Base-by-base conservation (phyloP, 345 rosid genomes). In the Boechera stricta region DNA sequence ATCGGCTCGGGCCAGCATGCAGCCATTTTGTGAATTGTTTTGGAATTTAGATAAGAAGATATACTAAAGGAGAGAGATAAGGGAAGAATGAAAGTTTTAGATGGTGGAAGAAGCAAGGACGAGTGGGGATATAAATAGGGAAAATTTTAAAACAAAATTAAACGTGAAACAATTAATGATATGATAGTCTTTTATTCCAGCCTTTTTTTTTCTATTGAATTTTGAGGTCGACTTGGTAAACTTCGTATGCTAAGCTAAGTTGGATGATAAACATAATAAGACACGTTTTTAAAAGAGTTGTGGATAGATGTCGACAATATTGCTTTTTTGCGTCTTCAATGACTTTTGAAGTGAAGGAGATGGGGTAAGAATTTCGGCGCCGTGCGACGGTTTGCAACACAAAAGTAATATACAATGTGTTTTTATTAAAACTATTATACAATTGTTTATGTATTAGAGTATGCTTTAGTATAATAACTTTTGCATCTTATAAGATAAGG, bases 1-100 rank as follows among this genome's bases (percentile, higher is more conserved):
- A 94, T 65, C 0, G 98, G 97, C 79, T 94, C 98, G 12, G 98
- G 97, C 98, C 98, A 94, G 39, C 82, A 26, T 73, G 71, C 24
- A 69, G 51, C 75, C 82, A 79, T 79, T 59, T 52, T 51, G 44
- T 56, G 38, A 59, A 59, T 44, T 32, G 6, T 18, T 44, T 18
- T 39, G 31, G 15, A 47, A n/a, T 28, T 57, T 7, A 5, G 4
- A 16, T 6, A 18, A 47, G 9, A 42, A 42, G 32, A 32, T 16
- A 28, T 16, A 28, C 39, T 29, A 38, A 15, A 64, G 26, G 13
- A 62, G 39, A 61, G 39, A 61, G 26, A 64, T n/a, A 29, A 58
- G 33, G 16, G 28, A 48, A 48, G 4, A 36, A 31, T 29, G 63
- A 16, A 63, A 44, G 33, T 55, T 54, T 54, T 70, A n/a, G 80